These are phyloP conservation scores for Pythium brassicae DNA, from an alignment of 352 stramenopile species.

Conservation along the genomic window DNA sequence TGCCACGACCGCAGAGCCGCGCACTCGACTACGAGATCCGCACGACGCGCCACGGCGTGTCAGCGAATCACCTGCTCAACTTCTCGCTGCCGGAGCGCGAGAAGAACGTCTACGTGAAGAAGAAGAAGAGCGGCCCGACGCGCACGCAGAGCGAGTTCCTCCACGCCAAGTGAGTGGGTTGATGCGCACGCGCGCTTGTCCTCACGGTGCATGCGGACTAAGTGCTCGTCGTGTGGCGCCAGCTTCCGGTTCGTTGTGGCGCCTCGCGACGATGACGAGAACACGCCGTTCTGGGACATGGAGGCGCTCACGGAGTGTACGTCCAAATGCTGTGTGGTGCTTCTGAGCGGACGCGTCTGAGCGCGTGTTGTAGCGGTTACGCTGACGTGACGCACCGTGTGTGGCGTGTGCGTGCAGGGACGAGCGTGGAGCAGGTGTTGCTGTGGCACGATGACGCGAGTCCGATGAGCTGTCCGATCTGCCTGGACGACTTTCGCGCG, in stretches of 20 bases:
- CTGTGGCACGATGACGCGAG: slow-evolving; percentile 68
- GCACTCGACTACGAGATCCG: slow-evolving; percentile 52
- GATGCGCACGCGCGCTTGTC: not conserved
- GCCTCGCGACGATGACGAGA: slow-evolving; percentile 37
- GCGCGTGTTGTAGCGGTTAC: not conserved
- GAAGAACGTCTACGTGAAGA: slow-evolving; percentile 29
- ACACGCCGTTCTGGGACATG: slow-evolving; percentile 59
- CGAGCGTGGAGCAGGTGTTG: slow-evolving; percentile 78
- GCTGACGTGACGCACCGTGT: not conserved
- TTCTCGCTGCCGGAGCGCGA: slow-evolving; percentile 78
- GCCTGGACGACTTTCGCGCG: slow-evolving; percentile 67
- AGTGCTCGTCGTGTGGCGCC: not conserved
- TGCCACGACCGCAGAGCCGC: slow-evolving; percentile 28
- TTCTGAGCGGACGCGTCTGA: too few species aligned
- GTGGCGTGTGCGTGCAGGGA: slow-evolving; percentile 45
- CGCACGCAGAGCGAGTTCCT: slow-evolving; percentile 83
- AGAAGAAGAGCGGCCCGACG: slow-evolving; percentile 54
- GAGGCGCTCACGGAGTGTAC: slow-evolving; percentile 80
- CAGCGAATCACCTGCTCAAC: slow-evolving; percentile 82
- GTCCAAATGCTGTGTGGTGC: slow-evolving; percentile 6
- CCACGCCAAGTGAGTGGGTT: slow-evolving; percentile 67
- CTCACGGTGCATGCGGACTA: not conserved
- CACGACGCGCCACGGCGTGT: slow-evolving; percentile 60
- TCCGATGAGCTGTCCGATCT: slow-evolving; percentile 70
- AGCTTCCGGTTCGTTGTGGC: slow-evolving; percentile 84